These are phyloP conservation scores for Nemophila menziesii DNA, from an alignment of 257 asterid species.

Conservation along the genomic window DNA sequence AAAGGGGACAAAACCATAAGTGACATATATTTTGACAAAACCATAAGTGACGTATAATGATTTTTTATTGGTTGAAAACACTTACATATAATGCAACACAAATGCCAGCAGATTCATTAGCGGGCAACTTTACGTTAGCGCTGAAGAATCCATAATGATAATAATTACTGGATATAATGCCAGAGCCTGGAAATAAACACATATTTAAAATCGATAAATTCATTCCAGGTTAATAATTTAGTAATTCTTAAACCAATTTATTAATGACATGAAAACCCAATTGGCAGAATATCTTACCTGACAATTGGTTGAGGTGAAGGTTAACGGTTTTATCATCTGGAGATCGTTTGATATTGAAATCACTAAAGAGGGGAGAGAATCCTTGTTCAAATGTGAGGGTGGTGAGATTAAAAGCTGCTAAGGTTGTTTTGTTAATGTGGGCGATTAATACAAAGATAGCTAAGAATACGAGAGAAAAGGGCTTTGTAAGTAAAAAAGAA, in stretches of 20 bases:
- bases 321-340: constrained; percentile 42
- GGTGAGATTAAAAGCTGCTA: constrained; percentile 39
- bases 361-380: constrained; percentile 65
- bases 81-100: constrained; percentile 88
- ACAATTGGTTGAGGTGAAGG: constrained; percentile 65
- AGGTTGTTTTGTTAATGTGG: constrained; percentile 10
- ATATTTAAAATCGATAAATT: not conserved
- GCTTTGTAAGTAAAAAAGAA: constrained; percentile 7
- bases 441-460: constrained; percentile 11
- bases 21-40: too few relatives aligned
- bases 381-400: constrained; percentile 40
- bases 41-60: not conserved
- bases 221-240: not conserved
- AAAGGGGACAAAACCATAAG: too few relatives aligned
- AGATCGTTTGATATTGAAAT: constrained; percentile 56
- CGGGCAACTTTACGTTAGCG: constrained; percentile 76
- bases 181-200: constrained; percentile 51
- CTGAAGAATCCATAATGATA: constrained; percentile 87
- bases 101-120: constrained; percentile 67
- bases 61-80: not conserved
- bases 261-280: too few relatives aligned
- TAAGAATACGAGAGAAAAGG: constrained; percentile 7
- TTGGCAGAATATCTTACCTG: constrained; percentile 29
- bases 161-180: constrained; percentile 74
- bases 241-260: too few relatives aligned